A percentile compares a stretch with the other conserved stretches of the same genome.
phyloP scores from a whole-genome alignment of 2,329 filamentous ascomycete species.

The Zasmidium citrigriseum region DNA sequence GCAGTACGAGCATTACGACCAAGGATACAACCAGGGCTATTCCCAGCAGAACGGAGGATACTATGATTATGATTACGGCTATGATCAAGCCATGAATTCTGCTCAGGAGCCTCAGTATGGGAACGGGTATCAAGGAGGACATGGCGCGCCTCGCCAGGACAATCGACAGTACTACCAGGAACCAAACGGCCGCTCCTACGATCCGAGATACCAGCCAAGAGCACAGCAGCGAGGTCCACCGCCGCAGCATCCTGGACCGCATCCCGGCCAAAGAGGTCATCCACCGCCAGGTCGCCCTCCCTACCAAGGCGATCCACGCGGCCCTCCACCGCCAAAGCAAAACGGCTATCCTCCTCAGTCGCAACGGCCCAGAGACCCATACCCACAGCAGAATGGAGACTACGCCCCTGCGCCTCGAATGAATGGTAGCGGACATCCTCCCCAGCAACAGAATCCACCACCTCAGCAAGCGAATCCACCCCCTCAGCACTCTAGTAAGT shows the following conservation, averaged over 20 bases:
- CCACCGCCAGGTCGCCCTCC: conserved; percentile 8
- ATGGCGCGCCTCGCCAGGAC: conserved; percentile 9
- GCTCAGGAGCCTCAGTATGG: conserved; percentile 11
- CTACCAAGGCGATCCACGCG: conserved; percentile 8
- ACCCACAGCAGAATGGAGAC: conserved; percentile 4
- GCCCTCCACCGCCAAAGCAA: conserved; percentile 7
- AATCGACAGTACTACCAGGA: conserved; percentile 14
- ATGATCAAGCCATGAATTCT: conserved; percentile 13
- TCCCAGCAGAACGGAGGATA: conserved; percentile 5
- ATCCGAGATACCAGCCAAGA: conserved; percentile 29
- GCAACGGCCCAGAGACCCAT: conserved; percentile 4
- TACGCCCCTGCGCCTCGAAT: neutral
- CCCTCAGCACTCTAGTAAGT: conserved; percentile 19
- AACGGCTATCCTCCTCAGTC: conserved; percentile 13
- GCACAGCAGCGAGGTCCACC: conserved; percentile 21
- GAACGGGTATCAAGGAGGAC: conserved; percentile 13
- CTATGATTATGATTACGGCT: conserved; percentile 12
- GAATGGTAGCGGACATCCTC: neutral
- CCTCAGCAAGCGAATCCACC: conserved; percentile 10
- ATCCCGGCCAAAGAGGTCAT: conserved; percentile 9
- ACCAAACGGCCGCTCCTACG: conserved; percentile 23
- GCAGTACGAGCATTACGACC: conserved; percentile 21
- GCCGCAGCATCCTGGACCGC: conserved; percentile 11
- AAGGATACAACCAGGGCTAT: conserved; percentile 21
- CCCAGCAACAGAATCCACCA: neutral